phyloP scores from a whole-genome alignment of 331 rosid species.

The Malus hybrid region DNA sequence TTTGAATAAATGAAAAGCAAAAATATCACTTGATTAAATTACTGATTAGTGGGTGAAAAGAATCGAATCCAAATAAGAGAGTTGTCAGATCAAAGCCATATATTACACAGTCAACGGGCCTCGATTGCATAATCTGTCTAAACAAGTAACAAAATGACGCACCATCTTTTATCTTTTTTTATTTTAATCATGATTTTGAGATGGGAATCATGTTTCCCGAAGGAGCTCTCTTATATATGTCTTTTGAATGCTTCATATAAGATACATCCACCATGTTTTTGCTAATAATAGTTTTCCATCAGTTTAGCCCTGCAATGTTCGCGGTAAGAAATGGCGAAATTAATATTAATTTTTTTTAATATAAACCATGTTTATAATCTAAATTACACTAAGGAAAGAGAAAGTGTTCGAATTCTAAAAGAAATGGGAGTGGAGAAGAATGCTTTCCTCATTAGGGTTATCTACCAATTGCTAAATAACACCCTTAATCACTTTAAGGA shows the following conservation, averaged over 20 bases:
- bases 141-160: constrained; percentile 10
- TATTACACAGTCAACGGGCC: constrained; percentile 10
- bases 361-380: too few relatives aligned
- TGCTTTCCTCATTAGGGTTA: too few relatives aligned
- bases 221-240: constrained; percentile 4
- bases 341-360: too few relatives aligned
- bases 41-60: neutral
- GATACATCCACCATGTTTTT: neutral
- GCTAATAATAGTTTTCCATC: too few relatives aligned
- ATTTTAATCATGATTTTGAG: constrained; percentile 5
- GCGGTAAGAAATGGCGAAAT: too few relatives aligned
- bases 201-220: constrained; percentile 16
- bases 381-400: too few relatives aligned
- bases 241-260: neutral
- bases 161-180: neutral
- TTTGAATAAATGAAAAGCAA: too few relatives aligned
- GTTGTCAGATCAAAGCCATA: neutral
- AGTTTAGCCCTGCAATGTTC: too few relatives aligned
- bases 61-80: neutral
- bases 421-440: too few relatives aligned
- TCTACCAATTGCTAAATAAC: too few relatives aligned
- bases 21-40: neutral
- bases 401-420: too few relatives aligned
- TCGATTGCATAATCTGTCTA: constrained; percentile 11
- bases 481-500: too few relatives aligned